phyloP scores from a whole-genome alignment of 176 grass and related monocot genomes.

The Oryza officinalis region DNA sequence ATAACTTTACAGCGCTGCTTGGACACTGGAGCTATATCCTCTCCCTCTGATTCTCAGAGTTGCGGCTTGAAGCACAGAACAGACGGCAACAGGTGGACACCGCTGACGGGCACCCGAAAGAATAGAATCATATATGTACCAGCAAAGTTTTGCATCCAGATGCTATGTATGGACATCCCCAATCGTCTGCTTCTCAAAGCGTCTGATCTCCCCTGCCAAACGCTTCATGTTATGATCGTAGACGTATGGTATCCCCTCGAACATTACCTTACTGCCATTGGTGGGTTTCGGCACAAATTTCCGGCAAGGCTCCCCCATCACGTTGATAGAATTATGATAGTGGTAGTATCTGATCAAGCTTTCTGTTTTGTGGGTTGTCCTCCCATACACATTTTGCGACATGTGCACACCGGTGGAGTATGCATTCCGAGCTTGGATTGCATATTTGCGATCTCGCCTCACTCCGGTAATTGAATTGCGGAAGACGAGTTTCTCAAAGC shows the following conservation, averaged over 20 bases:
- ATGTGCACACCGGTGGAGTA: conserved; percentile 87
- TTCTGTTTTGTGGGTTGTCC: conserved; percentile 71
- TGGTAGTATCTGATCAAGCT: conserved; percentile 86
- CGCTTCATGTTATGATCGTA: conserved; percentile 64
- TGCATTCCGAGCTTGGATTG: conserved; percentile 66
- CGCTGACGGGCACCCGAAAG: background rate
- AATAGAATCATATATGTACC: conserved; percentile 35
- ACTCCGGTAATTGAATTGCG: conserved; percentile 62
- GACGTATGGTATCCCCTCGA: conserved; percentile 62
- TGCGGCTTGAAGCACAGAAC: background rate
- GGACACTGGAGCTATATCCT: background rate
- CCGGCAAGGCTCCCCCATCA: conserved; percentile 55
- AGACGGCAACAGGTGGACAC: background rate
- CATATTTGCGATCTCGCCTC: conserved; percentile 76
- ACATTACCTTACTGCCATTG: conserved; percentile 46
- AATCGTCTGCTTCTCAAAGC: conserved; percentile 58
- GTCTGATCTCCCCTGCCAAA: conserved; percentile 50
- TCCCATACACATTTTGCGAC: conserved; percentile 68
- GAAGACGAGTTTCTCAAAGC: conserved; percentile 88
- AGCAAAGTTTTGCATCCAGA: too few species aligned
- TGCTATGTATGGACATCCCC: conserved; percentile 35
- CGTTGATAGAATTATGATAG: conserved; percentile 77
- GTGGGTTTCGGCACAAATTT: conserved; percentile 41
- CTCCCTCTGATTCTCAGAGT: background rate
- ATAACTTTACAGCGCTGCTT: conserved; percentile 27